Evolutionary conservation across 1,284 basidiomycete genomes (phyloP).

Genomic region (Leccinum pachyderme): DNA sequence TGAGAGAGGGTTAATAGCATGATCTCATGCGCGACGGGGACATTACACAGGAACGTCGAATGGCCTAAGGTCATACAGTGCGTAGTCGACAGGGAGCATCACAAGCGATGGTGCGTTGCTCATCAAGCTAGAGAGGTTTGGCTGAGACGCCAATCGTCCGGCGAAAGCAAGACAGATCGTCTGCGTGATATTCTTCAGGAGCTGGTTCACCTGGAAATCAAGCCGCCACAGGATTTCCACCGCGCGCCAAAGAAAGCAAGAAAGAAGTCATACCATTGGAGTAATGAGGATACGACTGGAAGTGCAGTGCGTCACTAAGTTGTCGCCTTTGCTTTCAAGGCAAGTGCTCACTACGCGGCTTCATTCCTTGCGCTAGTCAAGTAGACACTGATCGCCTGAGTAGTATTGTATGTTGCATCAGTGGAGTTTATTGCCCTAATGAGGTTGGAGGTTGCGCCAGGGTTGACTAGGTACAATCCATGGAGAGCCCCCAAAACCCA

Average conservation of each 20-base stretch:
- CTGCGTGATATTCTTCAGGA: conserved; percentile 24
- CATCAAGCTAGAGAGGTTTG: conserved; percentile 39
- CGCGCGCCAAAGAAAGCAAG: background rate
- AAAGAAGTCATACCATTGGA: conserved; percentile 18
- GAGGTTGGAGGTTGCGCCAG: conserved; percentile 36
- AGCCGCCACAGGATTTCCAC: background rate
- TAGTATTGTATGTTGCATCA: conserved; percentile 36
- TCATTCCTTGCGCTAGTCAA: conserved; percentile 37
- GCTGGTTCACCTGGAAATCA: conserved; percentile 14
- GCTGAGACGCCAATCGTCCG: conserved; percentile 33
- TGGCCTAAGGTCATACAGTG: conserved; percentile 57
- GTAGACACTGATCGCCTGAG: conserved; percentile 38
- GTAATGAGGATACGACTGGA: conserved; percentile 25
- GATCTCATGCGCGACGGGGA: conserved; percentile 2
- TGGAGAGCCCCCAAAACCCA: background rate
- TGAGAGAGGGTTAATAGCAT: conserved; percentile 27
- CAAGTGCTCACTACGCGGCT: conserved; percentile 46
- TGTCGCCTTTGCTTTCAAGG: background rate
- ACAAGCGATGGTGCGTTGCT: conserved; percentile 59
- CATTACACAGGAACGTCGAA: conserved; percentile 63
- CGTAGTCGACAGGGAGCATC: conserved; percentile 49
- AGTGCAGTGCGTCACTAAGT: conserved; percentile 3
- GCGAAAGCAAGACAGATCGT: conserved; percentile 39
- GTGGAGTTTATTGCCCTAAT: conserved; percentile 30
- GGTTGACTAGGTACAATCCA: conserved; percentile 35